Base-by-base conservation (phyloP, 208 protist species). In the Acanthamoeba castellanii region DNA sequence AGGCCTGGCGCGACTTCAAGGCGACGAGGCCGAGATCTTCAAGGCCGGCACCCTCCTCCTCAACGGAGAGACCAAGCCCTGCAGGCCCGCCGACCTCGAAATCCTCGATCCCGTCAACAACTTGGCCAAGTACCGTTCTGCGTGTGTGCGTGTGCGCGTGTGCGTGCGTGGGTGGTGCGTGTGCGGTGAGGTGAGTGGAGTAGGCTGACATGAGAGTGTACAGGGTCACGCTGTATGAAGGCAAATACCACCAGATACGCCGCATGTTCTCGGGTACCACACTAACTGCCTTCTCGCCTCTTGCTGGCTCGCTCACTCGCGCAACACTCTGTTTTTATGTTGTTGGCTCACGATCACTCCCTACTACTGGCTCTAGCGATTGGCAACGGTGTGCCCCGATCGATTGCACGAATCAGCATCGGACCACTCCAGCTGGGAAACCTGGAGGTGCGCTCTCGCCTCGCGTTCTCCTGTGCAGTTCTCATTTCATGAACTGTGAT, bases 181-280 rank as follows among this genome's bases (percentile, higher is more conserved):
- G 37, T 14, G 32, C 9, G 2, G 37, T 42, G 37, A 42, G 3
- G 37, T 42, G 37, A 3, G 37, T 42, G 37, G 37, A 42, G 37
- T 42, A 4, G 37, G 37, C 37, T 42, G 37, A 42, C 37, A 42
- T 42, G 2, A 42, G 37, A 42, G 37, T 42, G 37, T 42, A 42
- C 37, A 89, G 82, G 82, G 32, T 89, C 0, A 89, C 82, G 82
- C 52, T 89, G 27, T 89, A 89, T 27, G 82, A 89, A 22, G 82
- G 82, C 47, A 89, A 66, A 27, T 89, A 89, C 55, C 82, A 89
- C 30, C 82, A 89, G 55, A 66, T 89, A 27, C 47, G 82, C 22
- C 27, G 82, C 2, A 89, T 89, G 82, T 68, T 89, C 42, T 42
- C 74, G 11, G 68, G 68, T 76, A 74, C 30, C 52, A 5, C 52